Base-by-base conservation (phyloP, 2,329 filamentous ascomycete species). In the Torrubiella hemipterigena region DNA sequence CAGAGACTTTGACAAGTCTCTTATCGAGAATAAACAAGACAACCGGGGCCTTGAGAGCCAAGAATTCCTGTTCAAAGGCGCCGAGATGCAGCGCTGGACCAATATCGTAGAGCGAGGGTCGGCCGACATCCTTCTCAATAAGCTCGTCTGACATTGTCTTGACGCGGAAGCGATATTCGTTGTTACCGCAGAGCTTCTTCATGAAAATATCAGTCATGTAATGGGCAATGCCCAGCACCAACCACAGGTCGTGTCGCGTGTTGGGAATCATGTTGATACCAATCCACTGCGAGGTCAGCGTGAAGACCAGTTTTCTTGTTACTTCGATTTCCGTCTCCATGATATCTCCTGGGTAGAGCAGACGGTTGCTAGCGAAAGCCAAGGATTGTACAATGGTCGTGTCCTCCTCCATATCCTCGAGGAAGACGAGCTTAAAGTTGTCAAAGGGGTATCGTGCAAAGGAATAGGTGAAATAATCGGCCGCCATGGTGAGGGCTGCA, bases 191-290 rank as follows among this genome's bases (percentile, higher is more conserved):
- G 3, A 98, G 66, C 42, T 77, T 79, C 51, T 79, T 84, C 71
- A 96, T 83, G 55, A 93, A 95, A 4, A 85, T 69, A 44, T 95
- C 89, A 2, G 89, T 86, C 70, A 98, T 93, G 61, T 85, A 98
- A 62, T 89, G 87, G 1, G 89, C 82, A 28, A 93, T 80, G 11
- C 89, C 93, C 32, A 91, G 71, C 10, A 89, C 79, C 14, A 93
- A 76, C 91, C 91, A 98, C 32, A 77, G 74, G 52, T 98, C 91
- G 31, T 69, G 68, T 13, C 77, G 73, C 24, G 80, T 76, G 48
- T 86, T 83, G 1, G 91, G 80, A 29, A 93, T 79, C 42, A 98
- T 82, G 48, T 87, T 87, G 40, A 98, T 80, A 12, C 91, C 91
- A 41, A 91, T 83, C 81, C 89, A 98, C 52, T 98, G 91, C 36